phyloP scores from a whole-genome alignment of 768 basidiomycete genomes.

The Rhodosporidiobolus odoratus region DNA sequence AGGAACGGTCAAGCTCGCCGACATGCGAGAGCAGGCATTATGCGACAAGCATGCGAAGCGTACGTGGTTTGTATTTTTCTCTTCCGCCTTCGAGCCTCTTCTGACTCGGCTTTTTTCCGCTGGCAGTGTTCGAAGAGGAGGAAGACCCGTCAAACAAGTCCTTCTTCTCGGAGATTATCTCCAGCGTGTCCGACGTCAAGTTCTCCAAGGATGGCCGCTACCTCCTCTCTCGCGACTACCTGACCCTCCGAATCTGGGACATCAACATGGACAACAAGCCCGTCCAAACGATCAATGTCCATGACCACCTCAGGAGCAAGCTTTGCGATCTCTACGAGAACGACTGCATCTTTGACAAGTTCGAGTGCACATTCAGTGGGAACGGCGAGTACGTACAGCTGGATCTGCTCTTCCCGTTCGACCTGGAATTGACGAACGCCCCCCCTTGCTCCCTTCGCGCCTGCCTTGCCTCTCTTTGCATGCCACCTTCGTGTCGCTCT shows the following conservation, averaged over 20 bases:
- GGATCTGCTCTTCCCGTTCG: too few relatives aligned
- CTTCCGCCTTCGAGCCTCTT: neutral
- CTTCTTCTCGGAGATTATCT: constrained; percentile 99
- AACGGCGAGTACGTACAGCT: constrained; percentile 80
- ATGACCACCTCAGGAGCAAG: constrained; percentile 94
- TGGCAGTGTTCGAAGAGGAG: constrained; percentile 91
- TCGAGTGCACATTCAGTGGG: constrained; percentile 96
- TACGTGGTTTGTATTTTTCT: constrained; percentile 51
- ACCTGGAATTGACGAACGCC: too few relatives aligned
- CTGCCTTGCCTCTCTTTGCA: too few relatives aligned
- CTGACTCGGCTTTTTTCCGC: neutral
- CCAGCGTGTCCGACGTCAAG: constrained; percentile 98
- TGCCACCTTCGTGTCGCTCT: too few relatives aligned
- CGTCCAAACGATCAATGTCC: constrained; percentile 94
- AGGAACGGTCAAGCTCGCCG: constrained; percentile 98
- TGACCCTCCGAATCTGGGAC: constrained; percentile 99
- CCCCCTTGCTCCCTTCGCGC: too few relatives aligned
- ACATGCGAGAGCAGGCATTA: constrained; percentile 96
- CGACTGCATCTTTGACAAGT: constrained; percentile 99
- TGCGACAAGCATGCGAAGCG: constrained; percentile 96
- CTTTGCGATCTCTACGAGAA: constrained; percentile 99
- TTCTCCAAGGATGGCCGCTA: constrained; percentile 97
- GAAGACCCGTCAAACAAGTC: constrained; percentile 95
- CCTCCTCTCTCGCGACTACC: constrained; percentile 92
- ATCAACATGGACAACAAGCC: constrained; percentile 97